Percentiles rank a stretch among this genome's conserved stretches.
Conservation (phyloP, 352 stramenopile genomes). For the Globisporangium solare region DNA sequence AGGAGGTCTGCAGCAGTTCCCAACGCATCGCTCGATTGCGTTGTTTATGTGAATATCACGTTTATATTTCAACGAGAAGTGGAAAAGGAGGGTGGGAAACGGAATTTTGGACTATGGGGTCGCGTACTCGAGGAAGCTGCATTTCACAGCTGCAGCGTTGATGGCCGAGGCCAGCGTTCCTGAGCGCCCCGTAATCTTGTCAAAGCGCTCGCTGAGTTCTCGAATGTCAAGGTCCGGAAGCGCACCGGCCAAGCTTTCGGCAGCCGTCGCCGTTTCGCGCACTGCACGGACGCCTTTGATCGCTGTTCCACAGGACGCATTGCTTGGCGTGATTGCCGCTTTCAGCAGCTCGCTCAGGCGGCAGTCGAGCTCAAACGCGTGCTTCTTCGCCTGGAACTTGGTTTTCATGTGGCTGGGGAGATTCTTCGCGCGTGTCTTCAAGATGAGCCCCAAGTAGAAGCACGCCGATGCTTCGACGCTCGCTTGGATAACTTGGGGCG, state of each 20-base stretch:
- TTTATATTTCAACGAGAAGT: neutral
- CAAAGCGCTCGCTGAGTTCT: conserved; percentile 29
- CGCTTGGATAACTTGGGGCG: conserved; percentile 52
- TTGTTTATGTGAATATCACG: neutral
- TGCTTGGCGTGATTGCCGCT: conserved; percentile 19
- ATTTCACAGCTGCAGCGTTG: conserved; percentile 11
- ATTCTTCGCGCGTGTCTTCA: conserved; percentile 34
- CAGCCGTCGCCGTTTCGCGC: conserved; percentile 16
- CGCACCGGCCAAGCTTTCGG: neutral
- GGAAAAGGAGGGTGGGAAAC: neutral
- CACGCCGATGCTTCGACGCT: conserved; percentile 34
- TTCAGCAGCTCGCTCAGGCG: conserved; percentile 47
- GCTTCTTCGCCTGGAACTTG: conserved; percentile 20
- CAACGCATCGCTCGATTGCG: neutral
- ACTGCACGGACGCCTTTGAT: conserved; percentile 45
- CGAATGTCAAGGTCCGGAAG: conserved; percentile 16
- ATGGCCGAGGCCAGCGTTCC: conserved; percentile 2
- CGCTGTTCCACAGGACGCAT: conserved; percentile 44
- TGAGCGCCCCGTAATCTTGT: conserved; percentile 27
- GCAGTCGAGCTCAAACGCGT: conserved; percentile 50
- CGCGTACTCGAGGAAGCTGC: conserved; percentile 32
- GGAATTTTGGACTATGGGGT: neutral
- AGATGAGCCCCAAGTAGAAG: conserved; percentile 50
- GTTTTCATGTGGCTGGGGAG: conserved; percentile 20
- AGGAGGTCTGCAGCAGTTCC: neutral